Conservation (phyloP, 352 stramenopile species). For the Pythium grandisporangium region DNA sequence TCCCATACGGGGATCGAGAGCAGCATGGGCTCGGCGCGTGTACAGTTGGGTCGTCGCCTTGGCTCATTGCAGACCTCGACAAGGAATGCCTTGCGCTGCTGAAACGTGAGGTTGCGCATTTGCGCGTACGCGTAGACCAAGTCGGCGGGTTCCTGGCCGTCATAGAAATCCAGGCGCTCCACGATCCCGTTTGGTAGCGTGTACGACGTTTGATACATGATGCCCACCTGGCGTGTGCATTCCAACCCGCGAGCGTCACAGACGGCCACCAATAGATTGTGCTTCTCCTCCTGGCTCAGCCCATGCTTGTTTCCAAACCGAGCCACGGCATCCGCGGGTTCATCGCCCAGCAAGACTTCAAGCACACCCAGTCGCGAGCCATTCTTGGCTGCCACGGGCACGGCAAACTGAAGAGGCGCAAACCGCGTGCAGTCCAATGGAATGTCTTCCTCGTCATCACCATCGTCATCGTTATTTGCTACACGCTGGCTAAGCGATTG, state of each 20-base stretch:
- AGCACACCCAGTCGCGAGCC: slow-evolving; percentile 48
- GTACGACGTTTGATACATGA: slow-evolving; percentile 58
- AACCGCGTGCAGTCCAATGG: slow-evolving; percentile 44
- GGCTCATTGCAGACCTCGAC: slow-evolving; percentile 63
- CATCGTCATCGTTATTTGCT: slow-evolving; percentile 2
- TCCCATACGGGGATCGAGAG: slow-evolving; percentile 72
- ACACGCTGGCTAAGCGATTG: too few species aligned
- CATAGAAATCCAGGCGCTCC: slow-evolving; percentile 60
- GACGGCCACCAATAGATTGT: slow-evolving; percentile 35
- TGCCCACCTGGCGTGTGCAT: slow-evolving; percentile 39
- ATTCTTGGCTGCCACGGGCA: slow-evolving; percentile 51
- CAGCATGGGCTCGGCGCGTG: slow-evolving; percentile 65
- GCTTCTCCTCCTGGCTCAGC: slow-evolving; percentile 42
- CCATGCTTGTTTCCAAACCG: slow-evolving; percentile 69
- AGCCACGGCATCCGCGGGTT: slow-evolving; percentile 60
- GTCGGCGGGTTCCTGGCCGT: slow-evolving; percentile 64
- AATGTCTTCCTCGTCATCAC: too few species aligned
- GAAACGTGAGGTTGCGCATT: slow-evolving; percentile 58
- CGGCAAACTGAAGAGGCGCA: slow-evolving; percentile 44
- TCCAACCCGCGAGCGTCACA: slow-evolving; percentile 39
- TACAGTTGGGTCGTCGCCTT: slow-evolving; percentile 57
- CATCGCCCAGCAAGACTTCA: slow-evolving; percentile 51
- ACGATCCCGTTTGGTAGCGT: slow-evolving; percentile 33
- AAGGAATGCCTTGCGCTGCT: slow-evolving; percentile 56
- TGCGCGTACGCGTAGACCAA: slow-evolving; percentile 68